Percentiles rank a stretch among this genome's conserved stretches.
Evolutionary conservation across 2,329 filamentous ascomycete genomes (phyloP).

Genomic region (Fonsecaea pedrosoi): DNA sequence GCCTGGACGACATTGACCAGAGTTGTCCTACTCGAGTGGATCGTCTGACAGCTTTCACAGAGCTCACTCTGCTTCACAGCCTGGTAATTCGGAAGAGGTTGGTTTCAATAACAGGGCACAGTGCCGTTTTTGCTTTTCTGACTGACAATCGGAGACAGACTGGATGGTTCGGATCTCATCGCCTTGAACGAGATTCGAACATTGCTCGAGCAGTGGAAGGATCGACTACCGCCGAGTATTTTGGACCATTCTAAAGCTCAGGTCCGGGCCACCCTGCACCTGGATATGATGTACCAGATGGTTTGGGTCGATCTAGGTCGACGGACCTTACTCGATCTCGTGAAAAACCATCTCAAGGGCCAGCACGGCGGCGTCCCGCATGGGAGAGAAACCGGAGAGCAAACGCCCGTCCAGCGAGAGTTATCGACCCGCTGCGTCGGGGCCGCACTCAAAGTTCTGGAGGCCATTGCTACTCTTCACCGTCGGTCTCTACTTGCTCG

Average conservation of each 20-base stretch:
- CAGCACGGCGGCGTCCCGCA: neutral
- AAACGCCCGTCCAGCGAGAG: neutral
- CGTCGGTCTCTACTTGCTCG: neutral
- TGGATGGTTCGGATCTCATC: no score
- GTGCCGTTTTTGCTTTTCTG: no score
- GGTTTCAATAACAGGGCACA: no score
- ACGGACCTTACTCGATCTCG: neutral
- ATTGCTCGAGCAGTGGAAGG: neutral
- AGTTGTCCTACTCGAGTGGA: neutral
- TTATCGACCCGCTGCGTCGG: neutral
- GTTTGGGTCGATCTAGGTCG: neutral
- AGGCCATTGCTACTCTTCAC: neutral
- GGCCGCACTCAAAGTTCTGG: neutral
- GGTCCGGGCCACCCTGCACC: neutral
- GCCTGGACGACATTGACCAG: neutral
- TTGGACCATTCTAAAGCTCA: neutral
- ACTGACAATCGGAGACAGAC: no score
- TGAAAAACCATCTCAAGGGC: neutral
- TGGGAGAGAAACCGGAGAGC: neutral
- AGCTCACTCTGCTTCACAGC: neutral
- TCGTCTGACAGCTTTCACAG: neutral
- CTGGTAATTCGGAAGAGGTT: no score
- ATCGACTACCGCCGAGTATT: neutral
- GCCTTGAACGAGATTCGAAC: no score
- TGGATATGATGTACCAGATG: neutral